Evolutionary conservation across 495 filamentous ascomycete species (phyloP), one percentile per base, ranked within the genome.

Genomic region (Penicillium verhagenii): DNA sequence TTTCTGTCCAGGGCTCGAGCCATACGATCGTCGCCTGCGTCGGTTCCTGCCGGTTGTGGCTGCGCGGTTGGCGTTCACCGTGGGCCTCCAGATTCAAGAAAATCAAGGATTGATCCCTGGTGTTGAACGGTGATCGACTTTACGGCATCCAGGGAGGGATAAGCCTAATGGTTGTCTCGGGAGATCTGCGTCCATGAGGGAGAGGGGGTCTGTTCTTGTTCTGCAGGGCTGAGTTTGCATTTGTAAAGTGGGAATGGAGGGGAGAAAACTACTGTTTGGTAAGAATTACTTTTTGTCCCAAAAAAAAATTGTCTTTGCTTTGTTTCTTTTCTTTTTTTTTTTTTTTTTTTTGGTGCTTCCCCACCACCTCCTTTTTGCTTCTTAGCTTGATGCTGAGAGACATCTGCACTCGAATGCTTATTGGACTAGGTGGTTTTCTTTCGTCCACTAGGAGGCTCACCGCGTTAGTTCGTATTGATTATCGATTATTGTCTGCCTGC

Each of bases 21-120:
- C 54, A 61, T 61, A 54, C 54, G 59, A 63, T 64, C 59, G 60
- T 57, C 64, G 55, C 49, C 50, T 52, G 52, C 57, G 51, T 66
- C 63, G 64, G 64, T 47, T 61, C 58, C 37, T 64, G 57, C 64
- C 60, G 61, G 49, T 33, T 50, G 63, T 64, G 64, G 61, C 61
- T 64, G 53, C 53, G 57, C 53, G 54, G 53, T 47, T 50, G 57
- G 61, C 61, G 61, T 57, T 54, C 26, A 35, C 39, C 42, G 42
- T 45, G 42, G 42, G 23, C 35, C 29, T 37, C 19, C 44, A 24
- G 23, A 31, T 40, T 40, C 29, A 9, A 24, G 43, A 24, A 53
- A 57, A 25, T 24, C 21, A 16, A 24, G 42, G 26, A 45, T 8
- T 50, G 47, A 33, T 29, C 49, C 37, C 20, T 57, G 33, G 13